Evolutionary conservation across 140 eudicot genomes (phyloP).

Genomic region (Stevia rebaudiana): DNA sequence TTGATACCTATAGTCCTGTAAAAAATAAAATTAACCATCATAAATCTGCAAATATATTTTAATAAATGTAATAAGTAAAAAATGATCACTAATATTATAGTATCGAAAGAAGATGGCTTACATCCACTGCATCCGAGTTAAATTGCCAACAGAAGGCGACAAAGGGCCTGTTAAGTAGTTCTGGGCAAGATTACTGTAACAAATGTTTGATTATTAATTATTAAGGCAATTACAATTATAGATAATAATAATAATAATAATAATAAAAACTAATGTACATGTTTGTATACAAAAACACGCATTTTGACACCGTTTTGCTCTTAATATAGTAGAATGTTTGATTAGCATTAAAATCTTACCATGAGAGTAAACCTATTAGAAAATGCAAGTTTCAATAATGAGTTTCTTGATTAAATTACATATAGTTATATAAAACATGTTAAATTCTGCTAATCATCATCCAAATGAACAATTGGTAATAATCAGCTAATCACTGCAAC

Average conservation of each 20-base stretch:
- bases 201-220: conserved; percentile 7
- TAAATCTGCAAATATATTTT: background rate
- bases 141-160: conserved; percentile 61
- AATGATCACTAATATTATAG: background rate
- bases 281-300: too few relatives aligned
- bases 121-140: conserved; percentile 64
- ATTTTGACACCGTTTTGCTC: too few relatives aligned
- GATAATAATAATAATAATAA: too few relatives aligned
- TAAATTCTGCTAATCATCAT: too few relatives aligned
- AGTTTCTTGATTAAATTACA: too few relatives aligned
- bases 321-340: too few relatives aligned
- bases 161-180: conserved; percentile 74
- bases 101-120: conserved; percentile 23
- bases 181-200: conserved; percentile 46
- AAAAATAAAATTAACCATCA: background rate
- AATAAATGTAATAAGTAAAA: background rate
- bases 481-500: too few relatives aligned
- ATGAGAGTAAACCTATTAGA: too few relatives aligned
- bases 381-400: too few relatives aligned
- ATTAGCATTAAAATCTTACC: too few relatives aligned
- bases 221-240: background rate
- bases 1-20: conserved; percentile 41
- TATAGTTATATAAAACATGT: too few relatives aligned
- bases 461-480: too few relatives aligned
- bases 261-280: background rate